phyloP scores from a whole-genome alignment of 768 basidiomycete species.

The Rhodosporidiobolus odoratus region DNA sequence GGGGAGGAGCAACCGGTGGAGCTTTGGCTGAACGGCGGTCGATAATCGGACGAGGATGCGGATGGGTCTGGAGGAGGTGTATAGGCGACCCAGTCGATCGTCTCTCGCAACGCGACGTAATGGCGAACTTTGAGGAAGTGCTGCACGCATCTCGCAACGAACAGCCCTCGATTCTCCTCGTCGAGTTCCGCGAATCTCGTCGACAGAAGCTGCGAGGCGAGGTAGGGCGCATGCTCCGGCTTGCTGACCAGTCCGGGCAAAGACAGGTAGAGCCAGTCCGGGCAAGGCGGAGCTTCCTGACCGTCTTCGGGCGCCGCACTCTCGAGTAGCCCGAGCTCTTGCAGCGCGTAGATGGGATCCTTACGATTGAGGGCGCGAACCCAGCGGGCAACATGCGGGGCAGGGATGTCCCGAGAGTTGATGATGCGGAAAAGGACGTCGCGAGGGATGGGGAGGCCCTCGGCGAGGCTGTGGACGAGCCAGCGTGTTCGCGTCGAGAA shows the following conservation, averaged over 20 bases:
- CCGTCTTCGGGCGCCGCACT: constrained; percentile 7
- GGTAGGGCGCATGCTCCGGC: constrained; percentile 23
- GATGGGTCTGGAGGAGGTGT: background rate
- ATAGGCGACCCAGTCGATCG: constrained; percentile 25
- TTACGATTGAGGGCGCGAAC: constrained; percentile 16
- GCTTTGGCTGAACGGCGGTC: background rate
- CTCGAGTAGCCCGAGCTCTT: constrained; percentile 26
- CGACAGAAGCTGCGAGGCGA: constrained; percentile 27
- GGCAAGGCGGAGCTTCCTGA: background rate
- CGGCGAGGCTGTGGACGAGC: constrained; percentile 17
- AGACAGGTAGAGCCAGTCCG: constrained; percentile 28
- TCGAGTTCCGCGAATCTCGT: constrained; percentile 8
- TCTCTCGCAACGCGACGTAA: constrained; percentile 35
- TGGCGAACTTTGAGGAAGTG: constrained; percentile 26
- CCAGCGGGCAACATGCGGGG: constrained; percentile 22
- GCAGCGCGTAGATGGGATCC: constrained; percentile 23
- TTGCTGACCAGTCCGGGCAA: constrained; percentile 18
- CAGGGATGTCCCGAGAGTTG: constrained; percentile 3
- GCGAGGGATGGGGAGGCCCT: constrained; percentile 13
- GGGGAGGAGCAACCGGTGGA: background rate
- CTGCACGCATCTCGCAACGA: constrained; percentile 24
- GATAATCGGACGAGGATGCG: background rate
- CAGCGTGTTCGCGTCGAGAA: constrained; percentile 21
- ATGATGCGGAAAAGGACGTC: constrained; percentile 27
- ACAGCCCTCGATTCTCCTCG: constrained; percentile 8